Conservation (phyloP, 1,284 basidiomycete genomes). For the Naganishia sp. region DNA sequence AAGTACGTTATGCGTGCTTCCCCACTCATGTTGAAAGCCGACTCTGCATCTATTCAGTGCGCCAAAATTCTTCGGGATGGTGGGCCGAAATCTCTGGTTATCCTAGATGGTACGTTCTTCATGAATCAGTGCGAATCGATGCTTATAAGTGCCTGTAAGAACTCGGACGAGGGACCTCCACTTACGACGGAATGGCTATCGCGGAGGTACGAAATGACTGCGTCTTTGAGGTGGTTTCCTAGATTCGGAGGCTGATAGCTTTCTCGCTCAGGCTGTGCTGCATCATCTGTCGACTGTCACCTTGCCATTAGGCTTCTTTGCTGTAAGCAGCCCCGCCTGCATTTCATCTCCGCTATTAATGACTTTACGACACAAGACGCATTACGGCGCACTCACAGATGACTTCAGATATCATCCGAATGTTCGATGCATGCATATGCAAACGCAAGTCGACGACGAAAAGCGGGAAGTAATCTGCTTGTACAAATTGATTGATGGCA, state of each 20-base stretch:
- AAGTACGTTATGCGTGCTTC: constrained; percentile 60
- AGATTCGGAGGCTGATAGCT: no score
- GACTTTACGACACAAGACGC: constrained; percentile 43
- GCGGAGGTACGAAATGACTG: constrained; percentile 64
- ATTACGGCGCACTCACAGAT: constrained; percentile 55
- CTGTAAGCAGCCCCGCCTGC: constrained; percentile 41
- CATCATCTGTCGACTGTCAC: constrained; percentile 90
- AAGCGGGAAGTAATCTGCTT: constrained; percentile 84
- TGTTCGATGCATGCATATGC: constrained; percentile 91
- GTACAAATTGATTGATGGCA: constrained; percentile 86
- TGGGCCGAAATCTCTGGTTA: constrained; percentile 86
- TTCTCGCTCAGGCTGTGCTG: constrained; percentile 68
- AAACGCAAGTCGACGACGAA: constrained; percentile 84
- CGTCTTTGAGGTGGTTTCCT: constrained; percentile 13
- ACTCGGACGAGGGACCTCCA: constrained; percentile 66
- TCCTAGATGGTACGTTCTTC: constrained; percentile 75
- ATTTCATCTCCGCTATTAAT: constrained; percentile 14
- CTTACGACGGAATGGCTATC: constrained; percentile 90
- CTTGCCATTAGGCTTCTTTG: constrained; percentile 67
- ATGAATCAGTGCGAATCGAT: not conserved
- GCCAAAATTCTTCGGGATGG: constrained; percentile 88
- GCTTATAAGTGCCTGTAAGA: constrained; percentile 58
- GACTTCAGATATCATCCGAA: constrained; percentile 81
- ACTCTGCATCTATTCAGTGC: constrained; percentile 53
- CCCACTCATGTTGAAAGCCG: not conserved